Evolutionary conservation across 106 monocot genomes (phyloP).

Genomic region (Cymbidium sinense): DNA sequence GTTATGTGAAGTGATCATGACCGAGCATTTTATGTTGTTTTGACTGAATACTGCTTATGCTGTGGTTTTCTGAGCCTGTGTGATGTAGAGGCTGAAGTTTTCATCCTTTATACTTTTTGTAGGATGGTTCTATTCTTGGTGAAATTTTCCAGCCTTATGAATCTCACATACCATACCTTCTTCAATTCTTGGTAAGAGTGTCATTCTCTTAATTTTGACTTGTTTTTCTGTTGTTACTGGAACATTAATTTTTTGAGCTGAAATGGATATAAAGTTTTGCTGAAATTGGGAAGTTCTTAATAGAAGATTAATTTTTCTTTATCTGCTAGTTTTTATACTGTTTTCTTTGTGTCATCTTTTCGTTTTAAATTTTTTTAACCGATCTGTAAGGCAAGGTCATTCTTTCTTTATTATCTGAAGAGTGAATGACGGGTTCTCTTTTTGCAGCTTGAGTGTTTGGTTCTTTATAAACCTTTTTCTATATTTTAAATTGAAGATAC

Average conservation of each 20-base stretch:
- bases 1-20: not conserved
- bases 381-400: not conserved
- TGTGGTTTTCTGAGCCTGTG: not conserved
- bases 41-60: not conserved
- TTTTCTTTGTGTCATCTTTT: not conserved
- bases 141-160: slow-evolving; percentile 84
- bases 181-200: slow-evolving; percentile 85
- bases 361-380: not conserved
- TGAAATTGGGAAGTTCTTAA: not conserved
- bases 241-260: not conserved
- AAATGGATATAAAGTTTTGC: not conserved
- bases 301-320: not conserved
- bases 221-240: not conserved
- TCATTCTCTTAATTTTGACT: not conserved
- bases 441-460: not conserved
- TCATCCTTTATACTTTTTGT: slow-evolving; percentile 12
- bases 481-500: not conserved
- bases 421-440: not conserved
- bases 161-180: slow-evolving; percentile 93
- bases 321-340: not conserved
- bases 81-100: not conserved
- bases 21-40: not conserved
- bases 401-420: not conserved
- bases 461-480: not conserved
- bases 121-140: slow-evolving; percentile 66